Evolutionary conservation across 352 stramenopile genomes (phyloP).

Genomic region (Globisporangium viniferum): DNA sequence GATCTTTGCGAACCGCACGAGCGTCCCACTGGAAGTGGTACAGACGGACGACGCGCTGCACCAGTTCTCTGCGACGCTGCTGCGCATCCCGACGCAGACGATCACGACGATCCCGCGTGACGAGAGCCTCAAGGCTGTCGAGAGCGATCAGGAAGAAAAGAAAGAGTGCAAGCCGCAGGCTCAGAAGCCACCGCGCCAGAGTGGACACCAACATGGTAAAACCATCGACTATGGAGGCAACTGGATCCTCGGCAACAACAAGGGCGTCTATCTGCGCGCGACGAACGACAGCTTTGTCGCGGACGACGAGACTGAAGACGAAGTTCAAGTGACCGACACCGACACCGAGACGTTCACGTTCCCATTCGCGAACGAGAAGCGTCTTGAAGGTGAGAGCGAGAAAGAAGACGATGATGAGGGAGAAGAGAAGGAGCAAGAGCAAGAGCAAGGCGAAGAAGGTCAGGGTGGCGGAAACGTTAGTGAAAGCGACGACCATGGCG

Average conservation of each 20-base stretch:
- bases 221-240: constrained; percentile 52
- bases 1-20: constrained; percentile 39
- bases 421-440: constrained; percentile 12
- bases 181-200: background rate
- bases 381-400: constrained; percentile 17
- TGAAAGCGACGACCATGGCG: constrained; percentile 1
- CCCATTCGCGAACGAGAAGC: constrained; percentile 34
- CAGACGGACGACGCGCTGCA: constrained; percentile 60
- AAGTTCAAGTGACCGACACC: constrained; percentile 31
- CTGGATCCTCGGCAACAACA: constrained; percentile 81
- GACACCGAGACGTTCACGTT: constrained; percentile 39
- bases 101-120: constrained; percentile 79
- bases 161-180: background rate
- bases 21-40: constrained; percentile 41
- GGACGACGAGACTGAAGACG: constrained; percentile 59
- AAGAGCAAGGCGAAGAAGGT: background rate
- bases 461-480: background rate
- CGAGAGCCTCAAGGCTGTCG: constrained; percentile 33
- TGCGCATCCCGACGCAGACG: constrained; percentile 66
- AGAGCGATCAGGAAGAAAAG: constrained; percentile 19
- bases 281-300: constrained; percentile 71
- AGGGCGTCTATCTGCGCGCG: constrained; percentile 68
- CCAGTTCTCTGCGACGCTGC: constrained; percentile 58
- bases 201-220: background rate
- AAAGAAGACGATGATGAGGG: background rate